Evolutionary conservation across 1,284 basidiomycete species (phyloP), one percentile per base, ranked within the genome.

Genomic region (Leucoagaricus sp.): DNA sequence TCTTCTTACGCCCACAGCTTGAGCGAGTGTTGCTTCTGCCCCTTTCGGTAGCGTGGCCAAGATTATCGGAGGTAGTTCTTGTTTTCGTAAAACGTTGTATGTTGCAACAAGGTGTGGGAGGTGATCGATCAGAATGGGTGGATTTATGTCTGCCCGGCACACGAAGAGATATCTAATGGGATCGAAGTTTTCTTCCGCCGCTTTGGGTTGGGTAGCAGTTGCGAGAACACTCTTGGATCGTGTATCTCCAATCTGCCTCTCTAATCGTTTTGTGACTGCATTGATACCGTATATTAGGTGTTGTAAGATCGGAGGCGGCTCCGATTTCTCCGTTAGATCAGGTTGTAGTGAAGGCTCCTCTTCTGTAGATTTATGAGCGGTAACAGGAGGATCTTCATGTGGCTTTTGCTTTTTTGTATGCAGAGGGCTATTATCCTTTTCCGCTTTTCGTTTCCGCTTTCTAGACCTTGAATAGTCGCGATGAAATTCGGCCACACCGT

Each of bases 281-380:
- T 94, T 96, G 62, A 95, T 87, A 10, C 93, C 93, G 42, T 89
- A 69, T 1, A 81, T 73, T 40, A 91, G 62, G 66, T 88, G 81
- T 10, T 76, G 61, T 12, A 86, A 69, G 23, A 85, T 69, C 8
- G 69, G 60, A 2, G 84, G 83, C 15, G 65, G 61, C 41, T 64
- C 65, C 47, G 58, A 49, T 25, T 44, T 29, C 13, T 51, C 41
- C 31, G 29, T 17, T 7, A 6, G 17, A 45, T 45, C 29, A 26
- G 12, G 13, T 17, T 17, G 31, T 34, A 7, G 10, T 19, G 25
- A 28, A 9, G 49, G 26, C 15, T 45, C 46, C 33, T 38, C 55
- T 17, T n/a, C 17, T 21, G 15, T 9, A 29, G 17, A 4, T 21
- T 46, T 26, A 26, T 44, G 21, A 10, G 31, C 25, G 31, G 25